Conservation (phyloP, 768 basidiomycete species). For the Lactifluus subvellereus region DNA sequence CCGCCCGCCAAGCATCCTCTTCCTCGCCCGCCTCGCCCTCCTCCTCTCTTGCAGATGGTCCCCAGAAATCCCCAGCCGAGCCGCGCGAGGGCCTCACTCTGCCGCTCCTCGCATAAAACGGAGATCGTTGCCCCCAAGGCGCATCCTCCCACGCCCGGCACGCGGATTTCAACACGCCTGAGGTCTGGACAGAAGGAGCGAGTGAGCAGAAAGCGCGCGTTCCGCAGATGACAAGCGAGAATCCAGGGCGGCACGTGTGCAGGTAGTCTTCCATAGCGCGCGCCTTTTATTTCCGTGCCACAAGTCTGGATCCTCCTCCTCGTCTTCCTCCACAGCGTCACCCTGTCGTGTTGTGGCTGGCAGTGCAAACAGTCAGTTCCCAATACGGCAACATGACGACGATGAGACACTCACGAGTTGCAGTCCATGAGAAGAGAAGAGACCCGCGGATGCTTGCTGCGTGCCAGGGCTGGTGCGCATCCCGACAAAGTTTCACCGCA, state of each 20-base stretch:
- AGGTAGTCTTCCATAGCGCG: slow-evolving; percentile 83
- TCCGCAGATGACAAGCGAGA: slow-evolving; percentile 56
- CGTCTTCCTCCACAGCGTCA: slow-evolving; percentile 42
- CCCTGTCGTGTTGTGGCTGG: slow-evolving; percentile 44
- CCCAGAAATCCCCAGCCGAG: slow-evolving; percentile 79
- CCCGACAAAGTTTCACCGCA: slow-evolving; percentile 75
- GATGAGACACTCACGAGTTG: slow-evolving; percentile 47
- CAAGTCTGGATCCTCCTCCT: slow-evolving; percentile 36
- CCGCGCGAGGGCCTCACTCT: slow-evolving; percentile 59
- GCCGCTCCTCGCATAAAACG: slow-evolving; percentile 74
- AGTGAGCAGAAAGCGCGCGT: slow-evolving; percentile 82
- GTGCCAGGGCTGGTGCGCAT: slow-evolving; percentile 86
- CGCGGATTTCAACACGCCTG: slow-evolving; percentile 57
- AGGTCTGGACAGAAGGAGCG: slow-evolving; percentile 63
- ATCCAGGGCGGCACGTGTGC: slow-evolving; percentile 70
- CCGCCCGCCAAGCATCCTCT: slow-evolving; percentile 59
- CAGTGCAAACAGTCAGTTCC: neutral
- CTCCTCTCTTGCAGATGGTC: slow-evolving; percentile 47
- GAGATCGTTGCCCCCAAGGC: slow-evolving; percentile 91
- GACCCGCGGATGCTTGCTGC: slow-evolving; percentile 87
- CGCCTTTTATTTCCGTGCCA: slow-evolving; percentile 76
- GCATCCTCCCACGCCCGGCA: slow-evolving; percentile 94
- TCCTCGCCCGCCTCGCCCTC: slow-evolving; percentile 28
- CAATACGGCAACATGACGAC: slow-evolving; percentile 1
- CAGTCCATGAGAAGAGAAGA: slow-evolving; percentile 67